A percentile compares a stretch with the other conserved stretches of the same genome.
Evolutionary conservation across 2,329 filamentous ascomycete genomes (phyloP).

Genomic region (Blastomyces percursus): DNA sequence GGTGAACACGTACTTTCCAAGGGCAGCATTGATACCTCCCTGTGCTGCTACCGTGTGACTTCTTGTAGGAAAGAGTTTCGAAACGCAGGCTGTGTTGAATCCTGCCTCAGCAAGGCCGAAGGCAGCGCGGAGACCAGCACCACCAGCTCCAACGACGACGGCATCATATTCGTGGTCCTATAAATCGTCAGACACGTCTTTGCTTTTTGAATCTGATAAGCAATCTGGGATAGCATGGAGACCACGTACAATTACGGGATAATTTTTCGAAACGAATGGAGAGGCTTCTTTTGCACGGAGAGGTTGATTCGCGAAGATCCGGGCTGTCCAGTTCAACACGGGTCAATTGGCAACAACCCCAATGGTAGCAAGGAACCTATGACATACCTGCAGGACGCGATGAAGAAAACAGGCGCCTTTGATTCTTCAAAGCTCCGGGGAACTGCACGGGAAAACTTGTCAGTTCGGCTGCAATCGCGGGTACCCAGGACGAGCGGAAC

Average conservation of each 20-base stretch:
- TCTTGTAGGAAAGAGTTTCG: constrained; percentile 53
- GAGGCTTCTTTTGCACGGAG: constrained; percentile 89
- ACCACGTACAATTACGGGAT: constrained; percentile 74
- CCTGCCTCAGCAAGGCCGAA: constrained; percentile 54
- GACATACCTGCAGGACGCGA: constrained; percentile 65
- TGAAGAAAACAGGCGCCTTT: constrained; percentile 73
- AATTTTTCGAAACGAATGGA: constrained; percentile 75
- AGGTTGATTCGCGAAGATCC: constrained; percentile 74
- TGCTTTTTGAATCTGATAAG: not conserved
- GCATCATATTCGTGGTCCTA: constrained; percentile 98
- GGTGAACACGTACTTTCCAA: constrained; percentile 36
- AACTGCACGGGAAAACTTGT: constrained; percentile 40
- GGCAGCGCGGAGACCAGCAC: constrained; percentile 52
- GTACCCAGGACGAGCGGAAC: not conserved
- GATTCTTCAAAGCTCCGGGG: constrained; percentile 50
- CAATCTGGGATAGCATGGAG: not conserved
- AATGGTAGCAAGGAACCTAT: constrained; percentile 9
- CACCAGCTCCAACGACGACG: constrained; percentile 62
- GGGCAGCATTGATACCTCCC: constrained; percentile 52
- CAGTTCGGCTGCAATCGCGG: not conserved
- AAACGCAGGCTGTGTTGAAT: constrained; percentile 54
- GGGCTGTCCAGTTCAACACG: constrained; percentile 44
- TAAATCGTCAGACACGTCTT: constrained; percentile 5
- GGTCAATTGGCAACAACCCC: constrained; percentile 3
- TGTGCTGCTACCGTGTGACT: constrained; percentile 57